Evolutionary conservation across 2,329 filamentous ascomycete genomes (phyloP).

Genomic region (Exophiala bonariae): DNA sequence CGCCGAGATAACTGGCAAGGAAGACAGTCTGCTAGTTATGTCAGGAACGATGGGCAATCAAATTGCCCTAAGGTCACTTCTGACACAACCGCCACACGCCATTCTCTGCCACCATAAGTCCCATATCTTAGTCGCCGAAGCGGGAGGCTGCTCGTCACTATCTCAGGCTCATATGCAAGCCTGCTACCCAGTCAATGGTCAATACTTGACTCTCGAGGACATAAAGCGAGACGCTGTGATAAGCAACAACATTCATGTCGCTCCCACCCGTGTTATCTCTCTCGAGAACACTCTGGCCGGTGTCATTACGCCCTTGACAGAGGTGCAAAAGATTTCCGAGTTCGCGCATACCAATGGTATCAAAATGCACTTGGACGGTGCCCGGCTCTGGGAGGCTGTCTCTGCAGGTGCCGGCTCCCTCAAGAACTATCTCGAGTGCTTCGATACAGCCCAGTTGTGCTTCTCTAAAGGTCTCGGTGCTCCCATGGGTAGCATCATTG

Average conservation of each 20-base stretch:
- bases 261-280: conserved; percentile 77
- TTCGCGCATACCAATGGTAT: conserved; percentile 69
- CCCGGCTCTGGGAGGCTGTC: conserved; percentile 78
- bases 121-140: conserved; percentile 70
- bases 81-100: conserved; percentile 75
- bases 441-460: conserved; percentile 75
- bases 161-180: conserved; percentile 69
- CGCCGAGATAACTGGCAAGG: conserved; percentile 71
- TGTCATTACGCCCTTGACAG: conserved; percentile 72
- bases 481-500: conserved; percentile 74
- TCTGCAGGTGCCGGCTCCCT: conserved; percentile 67
- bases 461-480: conserved; percentile 83
- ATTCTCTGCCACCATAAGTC: conserved; percentile 76
- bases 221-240: conserved; percentile 65
- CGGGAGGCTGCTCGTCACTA: conserved; percentile 67
- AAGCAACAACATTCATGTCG: conserved; percentile 70
- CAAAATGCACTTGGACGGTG: conserved; percentile 75
- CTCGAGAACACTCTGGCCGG: conserved; percentile 86
- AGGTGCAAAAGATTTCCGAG: conserved; percentile 66
- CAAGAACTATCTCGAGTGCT: conserved; percentile 65
- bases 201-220: conserved; percentile 75
- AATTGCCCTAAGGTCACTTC: conserved; percentile 73
- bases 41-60: conserved; percentile 96
- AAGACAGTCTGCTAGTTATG: conserved; percentile 75
- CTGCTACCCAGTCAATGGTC: conserved; percentile 68